Evolutionary conservation across 805 yeast species (phyloP), one percentile per base, ranked within the genome.

Genomic region (Yarrowia phangngaensis): DNA sequence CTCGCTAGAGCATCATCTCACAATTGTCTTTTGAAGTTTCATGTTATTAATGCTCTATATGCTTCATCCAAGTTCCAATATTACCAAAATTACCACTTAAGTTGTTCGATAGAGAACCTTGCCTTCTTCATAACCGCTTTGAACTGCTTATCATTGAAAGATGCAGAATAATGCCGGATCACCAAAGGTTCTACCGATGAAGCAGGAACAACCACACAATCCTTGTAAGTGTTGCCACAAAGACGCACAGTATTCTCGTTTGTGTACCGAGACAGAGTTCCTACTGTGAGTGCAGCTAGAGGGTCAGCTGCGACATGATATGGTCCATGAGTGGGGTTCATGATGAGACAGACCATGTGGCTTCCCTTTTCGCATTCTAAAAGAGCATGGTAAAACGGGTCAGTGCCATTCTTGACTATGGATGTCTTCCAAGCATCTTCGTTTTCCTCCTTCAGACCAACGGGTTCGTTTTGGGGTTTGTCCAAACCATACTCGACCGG

Each of bases 121-220:
- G 26, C 22, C 13, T 26, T 11, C 7, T 9, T 13, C 11, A 38
- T 24, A 7, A 38, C 7, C 14, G 11, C 19, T 14, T 26, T 4
- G 17, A 38, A 38, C 45, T 26, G 17, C 13, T 26, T 17, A 9
- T 36, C 43, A 8, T 12, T 6, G 7, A 36, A 24, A 12, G 15
- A 12, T 2, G 43, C 6, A n/a, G 15, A 7, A 5, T 13, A 36
- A 11, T 26, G 8, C 6, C 31, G 12, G 17, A 24, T 24, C 17
- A 17, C 14, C 6, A 36, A 9, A 2, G 28, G 24, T 9, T 36
- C 43, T 2, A n/a, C 11, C 5, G 13, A 11, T 6, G 20, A 16
- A 1, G 43, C 43, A 8, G 43, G 43, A 3, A 26, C 13, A 17
- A 36, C 20, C 17, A 36, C 29, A n/a, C 43, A 36, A 23, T 36